A percentile compares a stretch with the other conserved stretches of the same genome.
These are phyloP conservation scores for Backusella morwellensis DNA, from an alignment of 192 early-diverging fungal species.

Conservation along the genomic window DNA sequence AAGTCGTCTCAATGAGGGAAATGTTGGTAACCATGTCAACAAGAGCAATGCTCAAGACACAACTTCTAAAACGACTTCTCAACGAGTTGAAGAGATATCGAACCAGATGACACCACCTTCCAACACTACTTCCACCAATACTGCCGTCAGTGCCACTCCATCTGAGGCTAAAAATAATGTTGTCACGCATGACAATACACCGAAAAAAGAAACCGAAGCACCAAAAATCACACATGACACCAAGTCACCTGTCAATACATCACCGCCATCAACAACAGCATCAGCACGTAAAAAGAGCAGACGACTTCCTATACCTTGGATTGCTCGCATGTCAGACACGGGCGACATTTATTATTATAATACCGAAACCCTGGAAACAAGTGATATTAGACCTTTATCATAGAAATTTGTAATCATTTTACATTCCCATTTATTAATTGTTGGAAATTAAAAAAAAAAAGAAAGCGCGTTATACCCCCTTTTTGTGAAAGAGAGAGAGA, in stretches of 20 bases:
- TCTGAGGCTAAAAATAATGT: not conserved
- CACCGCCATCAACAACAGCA: not conserved
- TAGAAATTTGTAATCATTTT: not conserved
- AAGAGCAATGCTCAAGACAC: not conserved
- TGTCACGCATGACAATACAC: too few species aligned
- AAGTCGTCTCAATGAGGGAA: not conserved
- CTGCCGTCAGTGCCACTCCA: too few species aligned
- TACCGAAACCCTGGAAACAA: not conserved
- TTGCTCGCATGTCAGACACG: not conserved
- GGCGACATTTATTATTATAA: not conserved
- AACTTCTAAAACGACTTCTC: not conserved
- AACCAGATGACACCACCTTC: not conserved
- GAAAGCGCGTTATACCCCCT: too few species aligned
- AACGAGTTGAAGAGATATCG: not conserved
- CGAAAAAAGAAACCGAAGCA: too few species aligned
- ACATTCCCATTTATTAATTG: not conserved
- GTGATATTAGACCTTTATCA: not conserved
- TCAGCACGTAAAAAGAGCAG: not conserved
- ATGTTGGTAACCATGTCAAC: not conserved
- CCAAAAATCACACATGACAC: not conserved
- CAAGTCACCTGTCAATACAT: not conserved
- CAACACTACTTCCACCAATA: not conserved
- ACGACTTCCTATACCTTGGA: not conserved
- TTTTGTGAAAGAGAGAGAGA: too few species aligned
- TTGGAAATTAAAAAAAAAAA: not conserved